Base-by-base conservation (phyloP, 2,329 filamentous ascomycete genomes). In the Talaromyces sp. region DNA sequence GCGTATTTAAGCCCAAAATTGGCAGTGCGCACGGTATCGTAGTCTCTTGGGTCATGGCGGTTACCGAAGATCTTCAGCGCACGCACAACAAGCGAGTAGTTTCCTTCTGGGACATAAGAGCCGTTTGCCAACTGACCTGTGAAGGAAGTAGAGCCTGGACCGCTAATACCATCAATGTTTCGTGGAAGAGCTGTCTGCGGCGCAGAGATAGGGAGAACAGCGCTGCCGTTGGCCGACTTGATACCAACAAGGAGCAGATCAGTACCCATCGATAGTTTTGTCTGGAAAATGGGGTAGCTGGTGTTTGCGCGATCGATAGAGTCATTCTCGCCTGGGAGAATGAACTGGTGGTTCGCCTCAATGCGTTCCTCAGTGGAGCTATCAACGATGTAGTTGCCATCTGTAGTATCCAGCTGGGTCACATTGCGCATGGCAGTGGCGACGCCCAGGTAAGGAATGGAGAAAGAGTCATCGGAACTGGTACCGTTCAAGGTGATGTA, bases 371-470 rank as follows among this genome's bases (percentile, higher is more conserved):
- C 24, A 9, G 24, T 27, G 24, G 24, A 4, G 24, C 24, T 27
- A 27, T 27, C 24, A 9, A 33, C 20, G 19, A 54, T 22, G 2
- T 20, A n/a, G 43, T 54, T 54, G 6, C 48, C 48, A 2, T 30
- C 19, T 8, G 14, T 51, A 24, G 51, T 47, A 32, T 64, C 49
- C 1, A 61, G 47, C 40, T 57, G 51, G 11, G 57, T 55, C n/a
- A 57, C 49, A 32, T 59, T 54, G 32, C 54, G 54, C 54, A 62
- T 57, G 11, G 48, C 48, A 16, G 55, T 53, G 14, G 61, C 66
- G n/a, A 67, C 61, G 10, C 69, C 69, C 22, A 67, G 57, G 54
- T 72, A 72, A 5, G 69, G 68, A 8, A 71, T 54, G 17, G 65
- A 66, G 29, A 69, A 59, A 3, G 58, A 63, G 32, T 64, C 63